A percentile compares a stretch with the other conserved stretches of the same genome.
These are phyloP conservation scores for Populus trichocarpa DNA, from an alignment of 441 rosid genomes.

Conservation along the genomic window DNA sequence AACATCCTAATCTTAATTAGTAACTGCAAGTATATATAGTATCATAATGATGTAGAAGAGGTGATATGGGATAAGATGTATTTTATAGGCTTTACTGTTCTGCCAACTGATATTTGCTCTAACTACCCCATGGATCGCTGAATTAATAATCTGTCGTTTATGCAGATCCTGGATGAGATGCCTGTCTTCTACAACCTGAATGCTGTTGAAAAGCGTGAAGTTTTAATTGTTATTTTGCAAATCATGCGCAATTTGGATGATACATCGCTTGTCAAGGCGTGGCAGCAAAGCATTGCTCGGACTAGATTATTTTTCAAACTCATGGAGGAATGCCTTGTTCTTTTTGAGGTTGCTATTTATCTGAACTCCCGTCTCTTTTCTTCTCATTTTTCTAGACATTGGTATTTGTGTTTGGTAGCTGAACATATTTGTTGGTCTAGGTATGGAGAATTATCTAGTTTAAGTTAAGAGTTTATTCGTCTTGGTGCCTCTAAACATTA, in stretches of 20 bases:
- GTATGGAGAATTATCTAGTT: background rate
- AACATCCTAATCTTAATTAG: background rate
- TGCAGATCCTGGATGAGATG: constrained; percentile 99
- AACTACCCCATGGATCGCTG: background rate
- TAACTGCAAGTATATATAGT: background rate
- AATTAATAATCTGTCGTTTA: constrained; percentile 4
- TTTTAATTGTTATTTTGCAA: constrained; percentile 84
- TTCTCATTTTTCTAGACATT: constrained; percentile 4
- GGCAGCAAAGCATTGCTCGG: constrained; percentile 99
- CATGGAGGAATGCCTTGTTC: constrained; percentile 94
- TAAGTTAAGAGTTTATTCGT: background rate
- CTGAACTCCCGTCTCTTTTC: constrained; percentile 19
- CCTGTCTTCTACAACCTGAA: constrained; percentile 97
- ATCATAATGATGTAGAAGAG: background rate
- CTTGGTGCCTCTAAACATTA: background rate
- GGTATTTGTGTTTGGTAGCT: background rate
- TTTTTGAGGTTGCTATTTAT: constrained; percentile 74
- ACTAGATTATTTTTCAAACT: constrained; percentile 97
- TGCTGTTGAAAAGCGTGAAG: constrained; percentile 98
- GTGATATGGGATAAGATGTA: background rate
- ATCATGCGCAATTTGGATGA: constrained; percentile 97
- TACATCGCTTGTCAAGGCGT: constrained; percentile 83
- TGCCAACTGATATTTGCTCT: background rate
- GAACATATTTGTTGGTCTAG: background rate
- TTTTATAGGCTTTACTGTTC: background rate